Conservation (phyloP, 2,329 filamentous ascomycete species). For the Ceratocystis destructans region DNA sequence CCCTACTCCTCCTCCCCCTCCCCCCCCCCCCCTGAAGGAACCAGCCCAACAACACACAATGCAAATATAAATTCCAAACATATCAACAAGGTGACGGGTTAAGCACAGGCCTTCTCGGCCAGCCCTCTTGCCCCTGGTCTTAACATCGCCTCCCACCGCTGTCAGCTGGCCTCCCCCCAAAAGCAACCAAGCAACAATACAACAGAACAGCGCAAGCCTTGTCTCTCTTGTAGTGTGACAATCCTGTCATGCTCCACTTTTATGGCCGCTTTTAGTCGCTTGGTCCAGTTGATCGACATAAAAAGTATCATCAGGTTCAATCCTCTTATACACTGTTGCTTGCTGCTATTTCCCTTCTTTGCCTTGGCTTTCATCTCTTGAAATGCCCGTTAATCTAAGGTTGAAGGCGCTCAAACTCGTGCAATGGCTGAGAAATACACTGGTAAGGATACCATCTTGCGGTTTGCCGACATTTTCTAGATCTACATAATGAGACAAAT, state of each 20-base stretch:
- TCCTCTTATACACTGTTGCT: not conserved
- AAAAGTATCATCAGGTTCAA: not conserved
- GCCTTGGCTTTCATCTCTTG: no score
- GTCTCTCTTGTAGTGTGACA: not conserved
- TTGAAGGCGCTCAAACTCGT: no score
- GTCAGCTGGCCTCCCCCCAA: not conserved
- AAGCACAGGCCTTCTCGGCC: not conserved
- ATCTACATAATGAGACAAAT: not conserved
- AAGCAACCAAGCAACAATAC: not conserved
- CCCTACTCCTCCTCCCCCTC: no score
- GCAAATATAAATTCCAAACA: not conserved
- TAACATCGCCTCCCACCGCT: not conserved
- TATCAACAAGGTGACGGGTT: not conserved
- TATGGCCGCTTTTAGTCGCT: not conserved
- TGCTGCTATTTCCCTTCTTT: not conserved
- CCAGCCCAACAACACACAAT: not conserved
- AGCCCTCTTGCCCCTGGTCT: not conserved
- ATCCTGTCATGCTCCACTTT: not conserved
- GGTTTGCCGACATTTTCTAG: not conserved
- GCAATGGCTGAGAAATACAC: no score
- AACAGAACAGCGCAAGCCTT: not conserved
- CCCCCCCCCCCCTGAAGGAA: no score
- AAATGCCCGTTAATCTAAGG: no score
- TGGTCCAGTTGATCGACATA: not conserved
- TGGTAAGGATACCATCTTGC: not conserved